Percentiles rank a stretch among this genome's conserved stretches.
Conservation (phyloP, 768 basidiomycete species). For the Lyophyllum atratum region DNA sequence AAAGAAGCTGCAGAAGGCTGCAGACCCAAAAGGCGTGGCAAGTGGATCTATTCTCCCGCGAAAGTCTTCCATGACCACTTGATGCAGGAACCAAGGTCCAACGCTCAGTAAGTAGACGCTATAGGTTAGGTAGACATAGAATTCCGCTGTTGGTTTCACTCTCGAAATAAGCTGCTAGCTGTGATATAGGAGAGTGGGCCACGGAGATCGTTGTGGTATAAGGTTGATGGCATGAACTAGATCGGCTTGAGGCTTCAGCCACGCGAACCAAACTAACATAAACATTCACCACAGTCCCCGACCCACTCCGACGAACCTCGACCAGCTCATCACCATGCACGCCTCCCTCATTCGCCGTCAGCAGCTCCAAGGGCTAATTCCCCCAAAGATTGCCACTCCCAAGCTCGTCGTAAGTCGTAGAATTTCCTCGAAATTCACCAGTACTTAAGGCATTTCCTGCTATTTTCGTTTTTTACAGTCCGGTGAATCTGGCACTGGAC, state of each 20-base stretch:
- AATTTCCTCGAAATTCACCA: neutral
- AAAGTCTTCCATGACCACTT: neutral
- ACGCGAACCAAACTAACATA: slow-evolving; percentile 13
- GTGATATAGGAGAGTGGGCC: neutral
- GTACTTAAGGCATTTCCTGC: neutral
- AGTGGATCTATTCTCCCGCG: neutral
- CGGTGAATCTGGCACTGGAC: slow-evolving; percentile 78
- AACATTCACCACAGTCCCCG: slow-evolving; percentile 14
- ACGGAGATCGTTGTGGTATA: slow-evolving; percentile 1
- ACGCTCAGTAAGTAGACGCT: too few species aligned
- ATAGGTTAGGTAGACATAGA: too few species aligned
- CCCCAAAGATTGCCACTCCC: slow-evolving; percentile 94
- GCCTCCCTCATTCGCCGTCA: slow-evolving; percentile 83
- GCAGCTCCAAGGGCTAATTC: slow-evolving; percentile 82
- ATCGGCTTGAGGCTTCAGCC: too few species aligned
- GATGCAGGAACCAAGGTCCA: neutral
- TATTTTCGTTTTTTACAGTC: slow-evolving; percentile 48
- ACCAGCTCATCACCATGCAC: slow-evolving; percentile 57
- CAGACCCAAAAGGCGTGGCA: neutral
- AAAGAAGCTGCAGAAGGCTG: neutral
- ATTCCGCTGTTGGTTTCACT: too few species aligned
- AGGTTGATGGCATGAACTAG: too few species aligned
- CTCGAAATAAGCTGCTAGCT: too few species aligned
- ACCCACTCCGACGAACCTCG: slow-evolving; percentile 22
- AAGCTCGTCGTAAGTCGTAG: slow-evolving; percentile 70